Evolutionary conservation across 176 grass and related monocot genomes (phyloP), one percentile per base, ranked within the genome.

Genomic region (Tuctoria greenei): DNA sequence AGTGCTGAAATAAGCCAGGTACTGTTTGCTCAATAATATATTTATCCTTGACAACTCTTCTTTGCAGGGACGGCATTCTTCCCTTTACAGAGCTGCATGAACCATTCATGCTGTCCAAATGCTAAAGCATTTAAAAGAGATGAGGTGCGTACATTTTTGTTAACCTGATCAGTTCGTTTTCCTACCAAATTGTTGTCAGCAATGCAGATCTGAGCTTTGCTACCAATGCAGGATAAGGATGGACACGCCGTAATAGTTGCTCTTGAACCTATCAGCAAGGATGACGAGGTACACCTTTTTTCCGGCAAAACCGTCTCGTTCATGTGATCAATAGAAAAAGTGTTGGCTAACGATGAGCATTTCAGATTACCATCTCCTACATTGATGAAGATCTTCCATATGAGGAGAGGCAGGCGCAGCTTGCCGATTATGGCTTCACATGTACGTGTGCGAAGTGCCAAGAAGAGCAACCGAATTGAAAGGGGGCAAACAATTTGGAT

Each of bases 1-100:
- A 43, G 11, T 40, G 73, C 27, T 78, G 57, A 2, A 51, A 64
- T 34, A 17, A 69, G 58, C 34, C 11, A 23, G 39, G 66, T 79
- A 81, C 28, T 79, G 15, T 35, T 61, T 62, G 21, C 12, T 11
- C 9, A 54, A 12, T 16, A 58, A 16, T 71, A 77, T 55, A 45
- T 34, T 77, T 77, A 41, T 58, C 64, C 66, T 38, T 89, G 44
- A 39, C n/a, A 47, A 81, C 20, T 35, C 78, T 38, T 46, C 26
- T n/a, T 79, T 82, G 37, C 75, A 99, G 95, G 95, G 41, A 99
- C 91, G 24, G 89, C 82, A 28, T 95, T 99, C 87, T 99, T 95
- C 64, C 91, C 95, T 62, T 69, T 99, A n/a, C 95, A 99, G 74
- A 99, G 95, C 65, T 99, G 91, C 56, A 95, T 99, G 95, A 99